Base-by-base conservation (phyloP, 2,329 filamentous ascomycete genomes). In the Diaporthe ilicicola region DNA sequence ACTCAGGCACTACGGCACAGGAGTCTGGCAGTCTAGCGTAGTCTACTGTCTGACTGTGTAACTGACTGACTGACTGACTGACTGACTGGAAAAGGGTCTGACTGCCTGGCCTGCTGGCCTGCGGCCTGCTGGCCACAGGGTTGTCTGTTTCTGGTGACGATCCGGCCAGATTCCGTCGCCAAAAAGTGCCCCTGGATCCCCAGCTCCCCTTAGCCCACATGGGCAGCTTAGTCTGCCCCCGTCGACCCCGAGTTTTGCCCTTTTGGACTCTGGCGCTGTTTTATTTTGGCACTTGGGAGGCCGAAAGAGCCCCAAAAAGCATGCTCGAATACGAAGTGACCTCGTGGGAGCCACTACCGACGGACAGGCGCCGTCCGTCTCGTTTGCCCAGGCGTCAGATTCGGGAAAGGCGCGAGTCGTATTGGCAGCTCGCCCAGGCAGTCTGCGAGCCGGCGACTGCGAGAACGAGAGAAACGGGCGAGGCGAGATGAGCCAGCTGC, bases 401-500 rank as follows among this genome's bases (percentile, higher is more conserved):
- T 64, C 59, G 59, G 59, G 44, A 50, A 64, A 64, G 59, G 59
- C 59, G 59, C 59, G 44, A 50, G 59, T 50, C 59, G 59, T 64
- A 50, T 64, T 64, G 3, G 44, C 27, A 50, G 44, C n/a, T 0
- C 59, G 44, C 42, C 59, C 59, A 64, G 59, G 59, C 44, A 64
- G 59, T 64, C 59, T 50, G 59, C 59, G 24, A 37, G 29, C 59
- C 42, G 59, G 59, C 59, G 44, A 48, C 56, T 62, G 56, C 56
- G 56, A 62, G 29, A 34, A 34, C 32, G 32, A 34, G 32, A 9
- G 10, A 62, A 19, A 50, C 19, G 59, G 59, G 29, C 29, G 59
- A 64, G 12, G 59, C 59, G 59, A 62, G 59, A 62, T 62, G 59
- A 62, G 59, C 59, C 59, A 62, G 59, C 48, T 62, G 59, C 59